Evolutionary conservation across 2,329 filamentous ascomycete genomes (phyloP).

Genomic region (Trichophyton benhamiae): DNA sequence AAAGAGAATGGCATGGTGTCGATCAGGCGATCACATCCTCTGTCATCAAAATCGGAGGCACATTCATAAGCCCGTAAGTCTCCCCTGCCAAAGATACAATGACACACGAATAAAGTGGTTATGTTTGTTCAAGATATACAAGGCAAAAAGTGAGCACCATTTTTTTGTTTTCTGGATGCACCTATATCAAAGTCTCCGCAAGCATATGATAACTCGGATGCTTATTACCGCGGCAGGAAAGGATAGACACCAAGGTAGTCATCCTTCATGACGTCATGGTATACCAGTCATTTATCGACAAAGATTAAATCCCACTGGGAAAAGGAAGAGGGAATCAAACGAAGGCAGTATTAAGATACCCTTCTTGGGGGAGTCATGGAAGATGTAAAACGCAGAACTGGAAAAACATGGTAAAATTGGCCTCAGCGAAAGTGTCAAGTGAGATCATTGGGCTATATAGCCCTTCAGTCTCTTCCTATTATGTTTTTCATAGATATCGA

Average conservation of each 20-base stretch:
- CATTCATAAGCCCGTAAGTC: background rate
- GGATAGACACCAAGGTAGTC: background rate
- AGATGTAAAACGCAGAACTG: background rate
- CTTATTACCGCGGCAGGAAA: background rate
- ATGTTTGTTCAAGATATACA: background rate
- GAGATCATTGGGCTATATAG: slow-evolving; percentile 11
- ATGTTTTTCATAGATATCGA: slow-evolving; percentile 9
- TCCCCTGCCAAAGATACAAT: background rate
- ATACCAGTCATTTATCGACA: background rate
- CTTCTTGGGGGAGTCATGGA: background rate
- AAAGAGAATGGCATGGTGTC: background rate
- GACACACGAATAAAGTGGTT: background rate
- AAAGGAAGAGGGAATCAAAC: background rate
- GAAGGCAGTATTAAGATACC: background rate
- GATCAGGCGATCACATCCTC: background rate
- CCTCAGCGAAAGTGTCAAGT: slow-evolving; percentile 12
- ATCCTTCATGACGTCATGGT: background rate
- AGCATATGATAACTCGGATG: background rate
- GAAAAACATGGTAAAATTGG: background rate
- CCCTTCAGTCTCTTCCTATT: slow-evolving; percentile 14
- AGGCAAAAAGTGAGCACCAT: background rate
- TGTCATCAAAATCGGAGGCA: background rate
- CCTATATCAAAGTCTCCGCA: background rate
- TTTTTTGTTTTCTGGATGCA: background rate
- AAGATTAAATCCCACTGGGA: background rate